Base-by-base conservation (phyloP, 2,329 filamentous ascomycete genomes). In the Alternaria hordeiaustralica region DNA sequence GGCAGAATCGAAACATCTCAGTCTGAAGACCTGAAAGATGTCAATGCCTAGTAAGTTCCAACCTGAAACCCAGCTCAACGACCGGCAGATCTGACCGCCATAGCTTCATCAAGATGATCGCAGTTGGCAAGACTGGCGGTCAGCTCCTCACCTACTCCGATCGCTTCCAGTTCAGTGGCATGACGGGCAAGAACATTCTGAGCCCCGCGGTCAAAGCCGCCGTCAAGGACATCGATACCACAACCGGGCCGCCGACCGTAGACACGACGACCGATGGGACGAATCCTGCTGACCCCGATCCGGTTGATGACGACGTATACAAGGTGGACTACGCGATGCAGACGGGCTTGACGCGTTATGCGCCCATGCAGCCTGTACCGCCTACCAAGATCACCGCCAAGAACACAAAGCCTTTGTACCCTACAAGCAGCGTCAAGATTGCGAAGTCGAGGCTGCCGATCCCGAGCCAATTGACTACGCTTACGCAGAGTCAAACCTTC, bases 141-240 rank as follows among this genome's bases (percentile, higher is more conserved):
- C 85, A 83, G 5, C 81, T 88, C 20, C 86, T 84, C 60, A 88
- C 87, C 71, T 91, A 85, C 75, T 90, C 89, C 11, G 71, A 81
- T 54, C 88, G 89, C 65, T 92, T 92, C 79, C 85, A 86, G n/a
- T 80, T 91, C 56, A 82, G 82, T 11, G 85, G 84, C 69, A 91
- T 92, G 89, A 89, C 85, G 3, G 89, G 89, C 41, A 89, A 85
- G 3, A 89, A 89, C 36, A 79, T 79, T 5, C 90, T 90, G 71
- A 79, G 84, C 2, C 63, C 82, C 2, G 73, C 71, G 41, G 78
- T 86, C 50, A 69, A 72, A 23, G n/a, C 87, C 85, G 72, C 71
- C 6, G 60, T 74, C 43, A 63, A 68, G 28, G 58, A 59, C 12
- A 68, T 78, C 20, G 64, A 59, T 10, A 74, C 69, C 60, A 78